Evolutionary conservation across 305 asterid species (phyloP).

Genomic region (Striga hermonthica): DNA sequence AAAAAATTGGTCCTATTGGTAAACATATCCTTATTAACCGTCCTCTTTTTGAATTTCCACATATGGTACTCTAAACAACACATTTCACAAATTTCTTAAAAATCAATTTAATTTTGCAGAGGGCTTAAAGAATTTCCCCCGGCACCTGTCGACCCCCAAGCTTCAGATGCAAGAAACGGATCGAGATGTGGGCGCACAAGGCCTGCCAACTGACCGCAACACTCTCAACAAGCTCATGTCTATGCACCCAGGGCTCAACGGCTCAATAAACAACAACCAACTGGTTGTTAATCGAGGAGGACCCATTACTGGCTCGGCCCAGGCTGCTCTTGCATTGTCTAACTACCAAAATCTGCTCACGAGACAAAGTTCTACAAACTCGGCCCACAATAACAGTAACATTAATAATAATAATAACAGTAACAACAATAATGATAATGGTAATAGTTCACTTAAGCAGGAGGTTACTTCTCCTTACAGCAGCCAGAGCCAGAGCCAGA

Average conservation of each 20-base stretch:
- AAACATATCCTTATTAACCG: constrained; percentile 37
- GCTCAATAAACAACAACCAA: constrained; percentile 43
- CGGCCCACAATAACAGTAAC: constrained; percentile 20
- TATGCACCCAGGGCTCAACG: constrained; percentile 49
- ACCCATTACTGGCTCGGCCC: constrained; percentile 60
- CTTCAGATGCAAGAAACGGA: constrained; percentile 37
- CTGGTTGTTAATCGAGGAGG: constrained; percentile 53
- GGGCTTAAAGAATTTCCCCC: constrained; percentile 71
- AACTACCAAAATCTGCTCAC: constrained; percentile 65
- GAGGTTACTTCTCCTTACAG: constrained; percentile 50
- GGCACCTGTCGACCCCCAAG: constrained; percentile 36
- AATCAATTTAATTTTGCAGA: constrained; percentile 46
- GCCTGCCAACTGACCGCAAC: no score
- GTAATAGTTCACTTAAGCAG: constrained; percentile 38
- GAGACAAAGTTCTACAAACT: constrained; percentile 74
- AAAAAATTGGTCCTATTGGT: constrained; percentile 84
- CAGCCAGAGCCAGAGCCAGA: constrained; percentile 45
- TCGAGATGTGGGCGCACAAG: no score
- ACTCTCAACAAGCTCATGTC: constrained; percentile 51
- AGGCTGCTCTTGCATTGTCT: constrained; percentile 54
- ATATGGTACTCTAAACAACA: not conserved
- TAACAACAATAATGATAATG: constrained; percentile 10
- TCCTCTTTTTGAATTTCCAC: not conserved
- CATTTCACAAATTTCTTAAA: not conserved
- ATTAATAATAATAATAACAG: not conserved